These are phyloP conservation scores for Agrocybe praecox DNA, from an alignment of 768 basidiomycete genomes.

Conservation along the genomic window DNA sequence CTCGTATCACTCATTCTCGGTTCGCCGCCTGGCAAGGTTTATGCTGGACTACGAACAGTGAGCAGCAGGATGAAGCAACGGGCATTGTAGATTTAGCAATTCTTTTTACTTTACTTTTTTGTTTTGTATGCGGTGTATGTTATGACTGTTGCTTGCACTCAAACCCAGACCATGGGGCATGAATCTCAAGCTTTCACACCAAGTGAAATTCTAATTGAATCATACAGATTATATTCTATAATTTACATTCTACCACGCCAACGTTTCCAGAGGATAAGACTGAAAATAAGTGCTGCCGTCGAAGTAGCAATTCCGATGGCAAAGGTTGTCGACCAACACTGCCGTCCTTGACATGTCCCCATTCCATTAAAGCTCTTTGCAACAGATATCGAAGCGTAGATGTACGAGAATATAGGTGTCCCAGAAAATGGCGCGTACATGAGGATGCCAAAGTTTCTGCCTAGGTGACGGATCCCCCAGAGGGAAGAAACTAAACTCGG, in stretches of 20 bases:
- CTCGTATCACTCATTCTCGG: slow-evolving; percentile 94
- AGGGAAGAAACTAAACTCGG: slow-evolving; percentile 72
- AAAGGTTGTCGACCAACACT: slow-evolving; percentile 74
- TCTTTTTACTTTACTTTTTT: background rate
- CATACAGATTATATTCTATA: background rate
- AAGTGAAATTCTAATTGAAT: too few species aligned
- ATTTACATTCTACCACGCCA: slow-evolving; percentile 56
- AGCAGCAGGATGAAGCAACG: slow-evolving; percentile 94
- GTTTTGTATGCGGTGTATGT: background rate
- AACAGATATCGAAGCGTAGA: slow-evolving; percentile 72
- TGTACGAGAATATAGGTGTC: slow-evolving; percentile 75
- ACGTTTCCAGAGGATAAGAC: slow-evolving; percentile 57
- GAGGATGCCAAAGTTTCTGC: slow-evolving; percentile 76
- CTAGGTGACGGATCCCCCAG: slow-evolving; percentile 72
- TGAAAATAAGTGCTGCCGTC: slow-evolving; percentile 43
- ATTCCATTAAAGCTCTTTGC: slow-evolving; percentile 41
- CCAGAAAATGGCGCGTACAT: slow-evolving; percentile 78
- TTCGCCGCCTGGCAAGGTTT: slow-evolving; percentile 93
- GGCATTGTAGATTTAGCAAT: slow-evolving; percentile 52
- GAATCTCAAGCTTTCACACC: too few species aligned
- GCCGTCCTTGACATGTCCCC: slow-evolving; percentile 53
- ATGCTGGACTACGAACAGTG: slow-evolving; percentile 88
- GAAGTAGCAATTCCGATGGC: slow-evolving; percentile 46
- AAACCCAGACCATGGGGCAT: background rate
- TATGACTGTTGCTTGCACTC: background rate